Base-by-base conservation (phyloP, 169 alveolate genomes). In the Blepharisma undulans region DNA sequence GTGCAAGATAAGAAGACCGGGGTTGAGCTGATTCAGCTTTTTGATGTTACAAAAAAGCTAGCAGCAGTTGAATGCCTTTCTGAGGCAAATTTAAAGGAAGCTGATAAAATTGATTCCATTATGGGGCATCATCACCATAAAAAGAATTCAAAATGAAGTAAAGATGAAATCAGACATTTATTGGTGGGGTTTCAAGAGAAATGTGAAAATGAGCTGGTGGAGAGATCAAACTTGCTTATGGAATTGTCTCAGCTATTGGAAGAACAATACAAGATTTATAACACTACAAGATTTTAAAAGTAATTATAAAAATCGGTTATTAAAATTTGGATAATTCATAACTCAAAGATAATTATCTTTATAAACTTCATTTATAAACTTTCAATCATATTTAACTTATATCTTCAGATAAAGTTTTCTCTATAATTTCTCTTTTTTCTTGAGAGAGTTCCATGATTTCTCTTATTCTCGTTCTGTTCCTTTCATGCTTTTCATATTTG, bases 401-500 rank as follows among this genome's bases (percentile, higher is more conserved):
- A 48, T 48, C 66, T 48, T 48, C 66, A 48, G 66, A 48, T 76
- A 88, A 36, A 18, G 33, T 36, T 21, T 33, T 36, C 19, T 72
- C 71, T n/a, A 88, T 76, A 21, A 16, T 18, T 61, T 88, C 29
- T 72, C 92, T 27, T 7, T 74, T 88, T 34, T 72, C 74, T 22
- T 21, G 29, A 2, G 59, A 1, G 32, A 88, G 76, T 27, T 76
- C 87, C 74, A 93, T 92, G 27, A 94, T 92, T 78, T 94, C 97
- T 79, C 78, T 78, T 21, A 94, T 92, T 60, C 92, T 87, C 79
- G 87, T 89, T 86, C 97, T 93, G 90, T 94, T 93, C 76, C 97
- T 84, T 5, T 84, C 76, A 84, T 91, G 94, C 60, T 94, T 92
- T 72, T 85, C 89, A 12, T 94, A 90, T 60, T 80, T 30, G 72